Base-by-base conservation (phyloP, 129 eudicot species). In the Mikania micrantha region DNA sequence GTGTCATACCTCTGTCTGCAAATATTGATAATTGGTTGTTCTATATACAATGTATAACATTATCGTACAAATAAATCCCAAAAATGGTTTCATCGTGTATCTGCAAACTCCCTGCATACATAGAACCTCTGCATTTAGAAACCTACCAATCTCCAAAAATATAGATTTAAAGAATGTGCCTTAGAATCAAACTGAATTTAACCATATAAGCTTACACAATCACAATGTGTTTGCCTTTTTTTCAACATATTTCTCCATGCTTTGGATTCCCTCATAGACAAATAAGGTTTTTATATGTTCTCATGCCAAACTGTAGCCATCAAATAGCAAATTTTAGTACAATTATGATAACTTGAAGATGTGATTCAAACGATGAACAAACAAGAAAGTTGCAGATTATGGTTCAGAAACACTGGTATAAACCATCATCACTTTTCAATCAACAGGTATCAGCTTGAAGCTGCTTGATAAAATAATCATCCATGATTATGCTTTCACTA, bases 21-120 rank as follows among this genome's bases (percentile, higher is more conserved):
- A 84, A 77, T 86, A 86, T 76, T 93, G 98, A 68, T 82, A 93
- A 66, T 66, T 86, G 7, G 98, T 88, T 64, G 92, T 93, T 78
- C 92, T 93, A 80, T 88, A 93, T 65, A 93, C 90, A 77, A 93
- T 78, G 86, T 82, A 88, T 58, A 93, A 70, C 96, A 88, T 93
- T 32, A 83, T 76, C 73, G 84, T 84, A 77, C 95, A 86, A 22
- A 84, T 42, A 52, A 88, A 66, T 75, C 85, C 98, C 90, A 93
- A 57, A 58, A 93, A 82, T 1, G 98, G 81, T 62, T 75, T 88
- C 98, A 93, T 84, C 68, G 60, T 81, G 52, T 74, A 66, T 70
- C 80, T 75, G 69, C 80, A 82, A 53, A 50, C 66, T 71, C 90
- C 95, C 93, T 91, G 90, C 82, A 80, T 27, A 64, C 40, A 66